Evolutionary conservation across 768 basidiomycete genomes (phyloP).

Genomic region (Glaciozyma martinii): DNA sequence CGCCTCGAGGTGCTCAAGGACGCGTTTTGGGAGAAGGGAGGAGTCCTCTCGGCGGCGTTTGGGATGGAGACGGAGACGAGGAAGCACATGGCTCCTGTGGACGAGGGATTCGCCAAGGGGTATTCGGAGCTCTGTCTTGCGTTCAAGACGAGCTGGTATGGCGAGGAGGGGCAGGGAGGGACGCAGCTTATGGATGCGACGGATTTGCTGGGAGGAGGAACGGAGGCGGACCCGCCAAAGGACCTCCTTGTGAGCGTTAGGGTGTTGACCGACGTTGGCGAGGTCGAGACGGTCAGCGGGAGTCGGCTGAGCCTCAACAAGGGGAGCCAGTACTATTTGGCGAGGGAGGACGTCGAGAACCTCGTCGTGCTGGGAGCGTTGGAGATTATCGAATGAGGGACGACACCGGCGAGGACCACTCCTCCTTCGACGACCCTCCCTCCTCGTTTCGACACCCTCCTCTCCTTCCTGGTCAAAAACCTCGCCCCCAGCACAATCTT

Average conservation of each 20-base stretch:
- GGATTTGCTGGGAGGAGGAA: constrained; percentile 47
- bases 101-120: constrained; percentile 27
- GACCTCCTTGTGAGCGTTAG: constrained; percentile 80
- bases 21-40: constrained; percentile 82
- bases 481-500: too few species aligned
- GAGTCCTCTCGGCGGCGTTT: constrained; percentile 76
- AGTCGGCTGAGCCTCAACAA: constrained; percentile 66
- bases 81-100: constrained; percentile 22
- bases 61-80: constrained; percentile 46
- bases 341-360: constrained; percentile 82
- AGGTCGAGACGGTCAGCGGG: constrained; percentile 84
- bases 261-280: constrained; percentile 80
- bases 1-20: constrained; percentile 72
- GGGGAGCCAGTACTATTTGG: constrained; percentile 81
- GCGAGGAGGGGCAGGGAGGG: constrained; percentile 13
- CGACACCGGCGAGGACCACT: too few species aligned
- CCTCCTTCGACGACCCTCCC: too few species aligned
- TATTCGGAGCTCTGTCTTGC: constrained; percentile 26
- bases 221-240: constrained; percentile 54
- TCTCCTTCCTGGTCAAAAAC: too few species aligned
- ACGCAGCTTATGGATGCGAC: constrained; percentile 46
- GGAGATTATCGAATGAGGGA: constrained; percentile 55
- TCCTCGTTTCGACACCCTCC: too few species aligned
- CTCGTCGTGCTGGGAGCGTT: constrained; percentile 88
- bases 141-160: constrained; percentile 28